Conservation (phyloP, 441 rosid species). For the Pelargonium fulgidum region DNA sequence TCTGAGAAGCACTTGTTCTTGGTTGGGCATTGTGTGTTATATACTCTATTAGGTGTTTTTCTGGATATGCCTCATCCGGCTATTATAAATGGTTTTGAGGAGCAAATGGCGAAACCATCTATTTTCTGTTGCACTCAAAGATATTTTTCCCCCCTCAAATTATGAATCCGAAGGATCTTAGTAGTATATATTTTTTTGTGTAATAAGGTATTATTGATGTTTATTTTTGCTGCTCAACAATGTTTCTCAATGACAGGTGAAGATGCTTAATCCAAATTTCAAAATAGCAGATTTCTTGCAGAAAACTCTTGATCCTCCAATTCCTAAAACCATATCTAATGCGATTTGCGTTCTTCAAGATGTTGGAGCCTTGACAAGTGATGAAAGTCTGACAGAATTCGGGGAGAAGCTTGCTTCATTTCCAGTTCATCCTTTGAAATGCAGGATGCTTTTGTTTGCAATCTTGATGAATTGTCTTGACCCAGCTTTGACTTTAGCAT, state of each 20-base stretch:
- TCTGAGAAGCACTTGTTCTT: too few relatives aligned
- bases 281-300: conserved; percentile 59
- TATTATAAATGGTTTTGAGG: too few relatives aligned
- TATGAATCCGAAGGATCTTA: conserved; percentile 4
- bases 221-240: conserved; percentile 18
- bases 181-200: background rate
- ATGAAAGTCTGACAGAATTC: conserved; percentile 79
- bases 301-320: conserved; percentile 88
- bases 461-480: conserved; percentile 87
- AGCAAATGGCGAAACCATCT: too few relatives aligned
- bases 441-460: conserved; percentile 93
- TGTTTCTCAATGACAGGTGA: conserved; percentile 48
- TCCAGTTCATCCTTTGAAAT: conserved; percentile 85
- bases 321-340: conserved; percentile 58
- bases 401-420: conserved; percentile 84
- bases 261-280: conserved; percentile 74
- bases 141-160: background rate
- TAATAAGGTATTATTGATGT: conserved; percentile 11
- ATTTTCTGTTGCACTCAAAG: too few relatives aligned
- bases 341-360: conserved; percentile 74
- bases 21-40: too few relatives aligned
- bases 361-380: conserved; percentile 75
- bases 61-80: too few relatives aligned
- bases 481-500: conserved; percentile 93
- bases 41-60: too few relatives aligned